Evolutionary conservation across 208 protist genomes (phyloP).

Genomic region (Trypanosoma platydactyli): DNA sequence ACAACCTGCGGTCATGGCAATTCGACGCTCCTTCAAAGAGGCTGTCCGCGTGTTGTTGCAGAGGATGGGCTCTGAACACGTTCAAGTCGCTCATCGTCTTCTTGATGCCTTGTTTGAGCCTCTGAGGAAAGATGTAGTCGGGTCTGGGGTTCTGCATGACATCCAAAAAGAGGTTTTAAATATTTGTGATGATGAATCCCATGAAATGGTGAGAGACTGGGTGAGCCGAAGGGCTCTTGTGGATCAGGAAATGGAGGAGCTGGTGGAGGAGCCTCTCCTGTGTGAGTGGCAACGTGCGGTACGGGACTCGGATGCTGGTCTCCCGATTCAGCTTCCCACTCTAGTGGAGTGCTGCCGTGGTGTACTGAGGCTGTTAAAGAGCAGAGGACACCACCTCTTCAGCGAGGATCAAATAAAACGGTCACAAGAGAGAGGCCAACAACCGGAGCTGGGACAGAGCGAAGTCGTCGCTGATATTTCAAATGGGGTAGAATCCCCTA

Average conservation of each 20-base stretch:
- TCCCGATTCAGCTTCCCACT: constrained; percentile 8
- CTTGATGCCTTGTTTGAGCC: constrained; percentile 13
- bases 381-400: not conserved
- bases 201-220: constrained; percentile 11
- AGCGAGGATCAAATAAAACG: not conserved
- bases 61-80: constrained; percentile 5
- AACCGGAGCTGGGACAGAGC: not conserved
- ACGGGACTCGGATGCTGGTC: constrained; percentile 11
- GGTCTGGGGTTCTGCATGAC: not conserved
- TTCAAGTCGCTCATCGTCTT: not conserved
- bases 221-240: not conserved
- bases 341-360: constrained; percentile 20
- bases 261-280: constrained; percentile 14
- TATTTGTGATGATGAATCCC: constrained; percentile 9
- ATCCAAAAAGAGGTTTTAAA: constrained; percentile 8
- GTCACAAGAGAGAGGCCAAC: not conserved
- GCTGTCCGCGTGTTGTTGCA: constrained; percentile 2
- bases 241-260: not conserved
- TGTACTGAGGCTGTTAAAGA: constrained; percentile 6
- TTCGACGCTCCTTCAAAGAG: constrained; percentile 16
- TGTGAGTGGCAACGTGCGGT: constrained; percentile 8
- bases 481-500: not conserved
- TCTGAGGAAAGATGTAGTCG: not conserved
- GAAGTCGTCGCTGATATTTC: not conserved
- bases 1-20: not conserved